phyloP scores from a whole-genome alignment of 495 filamentous ascomycete genomes.

The Venustampulla echinocandica region DNA sequence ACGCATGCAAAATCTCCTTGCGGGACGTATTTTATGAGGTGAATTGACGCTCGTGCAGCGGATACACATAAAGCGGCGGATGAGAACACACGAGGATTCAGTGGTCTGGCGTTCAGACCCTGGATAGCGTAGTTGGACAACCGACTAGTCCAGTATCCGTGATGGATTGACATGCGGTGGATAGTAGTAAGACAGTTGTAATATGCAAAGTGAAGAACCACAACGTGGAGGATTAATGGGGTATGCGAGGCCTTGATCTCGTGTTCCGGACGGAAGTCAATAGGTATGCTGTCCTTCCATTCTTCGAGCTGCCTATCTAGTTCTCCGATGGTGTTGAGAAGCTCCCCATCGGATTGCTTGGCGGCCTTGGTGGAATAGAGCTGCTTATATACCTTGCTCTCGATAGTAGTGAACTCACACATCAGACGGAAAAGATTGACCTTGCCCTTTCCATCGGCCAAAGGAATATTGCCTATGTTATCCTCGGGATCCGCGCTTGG shows the following conservation, averaged over 20 bases:
- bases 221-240: slow-evolving; percentile 83
- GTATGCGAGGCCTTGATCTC: slow-evolving; percentile 88
- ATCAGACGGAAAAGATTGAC: slow-evolving; percentile 89
- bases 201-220: slow-evolving; percentile 90
- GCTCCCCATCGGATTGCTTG: slow-evolving; percentile 85
- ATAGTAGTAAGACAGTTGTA: slow-evolving; percentile 98
- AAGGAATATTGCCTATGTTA: slow-evolving; percentile 85
- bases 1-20: slow-evolving; percentile 92
- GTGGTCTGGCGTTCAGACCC: slow-evolving; percentile 76
- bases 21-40: slow-evolving; percentile 90
- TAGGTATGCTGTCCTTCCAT: slow-evolving; percentile 91
- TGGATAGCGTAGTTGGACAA: slow-evolving; percentile 93
- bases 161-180: slow-evolving; percentile 96
- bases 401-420: slow-evolving; percentile 84
- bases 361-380: slow-evolving; percentile 89
- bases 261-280: slow-evolving; percentile 90
- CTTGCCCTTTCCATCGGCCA: slow-evolving; percentile 84
- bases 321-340: slow-evolving; percentile 93
- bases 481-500: slow-evolving; percentile 86
- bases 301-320: slow-evolving; percentile 87
- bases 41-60: slow-evolving; percentile 85
- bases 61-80: slow-evolving; percentile 87
- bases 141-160: slow-evolving; percentile 95
- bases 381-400: slow-evolving; percentile 88
- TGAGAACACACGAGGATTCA: slow-evolving; percentile 93